A percentile compares a stretch with the other conserved stretches of the same genome.
These are phyloP conservation scores for Ichthyophthirius multifiliis DNA, from an alignment of 169 alveolate genomes.

Conservation along the genomic window DNA sequence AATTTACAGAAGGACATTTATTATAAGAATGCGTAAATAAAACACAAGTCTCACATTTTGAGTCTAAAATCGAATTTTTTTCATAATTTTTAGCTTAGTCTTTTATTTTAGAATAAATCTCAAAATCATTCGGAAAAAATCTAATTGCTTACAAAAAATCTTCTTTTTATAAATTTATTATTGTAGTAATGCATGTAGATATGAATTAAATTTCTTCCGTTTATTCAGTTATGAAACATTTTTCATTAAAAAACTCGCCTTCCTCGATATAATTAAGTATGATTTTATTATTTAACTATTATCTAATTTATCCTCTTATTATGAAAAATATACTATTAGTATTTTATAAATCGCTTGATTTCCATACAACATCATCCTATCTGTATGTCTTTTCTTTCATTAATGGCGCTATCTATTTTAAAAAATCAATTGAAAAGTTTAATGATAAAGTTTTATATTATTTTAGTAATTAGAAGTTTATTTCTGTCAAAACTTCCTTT, in stretches of 20 bases:
- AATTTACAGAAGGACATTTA: neutral
- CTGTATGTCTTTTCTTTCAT: neutral
- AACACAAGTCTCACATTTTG: constrained; percentile 20
- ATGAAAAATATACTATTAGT: neutral
- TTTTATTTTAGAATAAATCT: constrained; percentile 20
- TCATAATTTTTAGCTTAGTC: constrained; percentile 7
- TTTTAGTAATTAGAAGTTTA: neutral
- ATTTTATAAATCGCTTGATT: neutral
- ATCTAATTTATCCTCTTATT: neutral
- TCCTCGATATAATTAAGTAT: neutral
- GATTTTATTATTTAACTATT: neutral
- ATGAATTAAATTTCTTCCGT: neutral
- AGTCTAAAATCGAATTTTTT: constrained; percentile 4
- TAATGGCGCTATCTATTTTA: neutral
- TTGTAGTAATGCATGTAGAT: neutral
- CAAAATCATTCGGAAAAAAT: constrained; percentile 31
- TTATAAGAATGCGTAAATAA: neutral
- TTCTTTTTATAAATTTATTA: neutral
- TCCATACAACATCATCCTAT: neutral
- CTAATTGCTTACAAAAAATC: constrained; percentile 20
- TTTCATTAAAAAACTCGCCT: neutral
- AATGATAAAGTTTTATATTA: neutral
- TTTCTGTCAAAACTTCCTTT: neutral
- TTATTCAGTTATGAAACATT: neutral
- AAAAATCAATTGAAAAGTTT: neutral